Evolutionary conservation across 345 rosid species (phyloP), one percentile per base, ranked within the genome.

Genomic region (Arabidopsis suecica): DNA sequence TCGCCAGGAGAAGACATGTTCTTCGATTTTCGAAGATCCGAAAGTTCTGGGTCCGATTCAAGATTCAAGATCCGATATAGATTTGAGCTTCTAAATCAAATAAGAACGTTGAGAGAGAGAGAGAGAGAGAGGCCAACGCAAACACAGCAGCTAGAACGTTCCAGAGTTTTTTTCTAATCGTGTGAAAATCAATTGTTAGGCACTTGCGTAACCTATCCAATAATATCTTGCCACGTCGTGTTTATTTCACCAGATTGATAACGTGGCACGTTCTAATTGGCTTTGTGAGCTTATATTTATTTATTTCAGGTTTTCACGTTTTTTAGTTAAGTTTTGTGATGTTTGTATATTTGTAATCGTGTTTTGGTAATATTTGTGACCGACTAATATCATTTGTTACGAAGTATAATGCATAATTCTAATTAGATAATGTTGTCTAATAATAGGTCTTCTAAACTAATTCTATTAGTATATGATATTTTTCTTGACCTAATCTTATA

Each of bases 1-100:
- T 79, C 82, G 54, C 76, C 79, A 16, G 82, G 82, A 57, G 79
- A 74, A 63, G 82, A 79, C 82, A 79, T 79, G 4, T n/a, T 55
- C 51, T 28, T 61, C 22, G 40, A 25, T 23, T 23, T 50, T 13
- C 9, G 32, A 61, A 50, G 68, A 47, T 71, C 47, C 49, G n/a
- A 33, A 62, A 18, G 40, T 9, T 40, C 36, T 28, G 28, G 33
- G 37, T n/a, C 18, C 41, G 75, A 73, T 64, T 23, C 23, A 6
- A 44, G 50, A n/a, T n/a, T 16, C 1, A 32, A 74, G 58, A 64
- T 56, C 48, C 66, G 61, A 28, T 37, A 9, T 3, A 0, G 68
- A 71, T 49, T 11, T 42, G 9, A 68, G 25, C 2, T 23, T 23
- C 33, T 34, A 12, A 56, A 16, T 11, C n/a, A 40, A 68, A 3